Base-by-base conservation (phyloP, 805 yeast genomes). In the Spathaspora girioi region DNA sequence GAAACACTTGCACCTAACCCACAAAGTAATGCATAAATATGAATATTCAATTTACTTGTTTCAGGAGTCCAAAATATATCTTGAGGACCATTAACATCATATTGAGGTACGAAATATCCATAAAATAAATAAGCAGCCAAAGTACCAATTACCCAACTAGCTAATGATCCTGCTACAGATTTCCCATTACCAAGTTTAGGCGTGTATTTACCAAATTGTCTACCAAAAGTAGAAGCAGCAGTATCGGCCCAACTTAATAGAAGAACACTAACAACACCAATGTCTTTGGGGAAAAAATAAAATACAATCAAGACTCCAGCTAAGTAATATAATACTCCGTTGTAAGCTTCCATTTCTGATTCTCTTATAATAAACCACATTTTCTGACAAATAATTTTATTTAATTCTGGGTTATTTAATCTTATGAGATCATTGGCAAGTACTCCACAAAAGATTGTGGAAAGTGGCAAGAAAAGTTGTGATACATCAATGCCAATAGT, bases 161-260 rank as follows among this genome's bases (percentile, higher is more conserved):
- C 98, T 20, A 84, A 48, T 1, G 94, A 86, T 0, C 99, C 99
- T 1, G 97, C 97, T 45, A 94, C 72, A 2, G 96, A 87, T 68
- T 94, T 94, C 55, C 82, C 81, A 54, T 79, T 75, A 6, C 86
- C 78, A 18, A 93, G 67, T 62, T 86, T 83, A 41, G 96, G 96
- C 7, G 97, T 89, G 56, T 86, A 77, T 60, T 87, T 79, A 8
- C 98, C 98, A 66, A 72, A 93, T 50, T 80, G 80, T 57, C 99
- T 79, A 40, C 99, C 99, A 62, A 92, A 70, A 0, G 97, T 89
- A 2, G 97, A 89, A 2, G 99, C 99, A 2, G 97, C 93, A 9
- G 98, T 90, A 64, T 94, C 99, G 5, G 96, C 91, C 98, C 98
- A 94, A 63, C 97, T 88, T 55, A 94, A 78, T 47, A 93, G 73